Conservation (phyloP, 2,329 filamentous ascomycete species). For the Fusarium brachygibbosum region DNA sequence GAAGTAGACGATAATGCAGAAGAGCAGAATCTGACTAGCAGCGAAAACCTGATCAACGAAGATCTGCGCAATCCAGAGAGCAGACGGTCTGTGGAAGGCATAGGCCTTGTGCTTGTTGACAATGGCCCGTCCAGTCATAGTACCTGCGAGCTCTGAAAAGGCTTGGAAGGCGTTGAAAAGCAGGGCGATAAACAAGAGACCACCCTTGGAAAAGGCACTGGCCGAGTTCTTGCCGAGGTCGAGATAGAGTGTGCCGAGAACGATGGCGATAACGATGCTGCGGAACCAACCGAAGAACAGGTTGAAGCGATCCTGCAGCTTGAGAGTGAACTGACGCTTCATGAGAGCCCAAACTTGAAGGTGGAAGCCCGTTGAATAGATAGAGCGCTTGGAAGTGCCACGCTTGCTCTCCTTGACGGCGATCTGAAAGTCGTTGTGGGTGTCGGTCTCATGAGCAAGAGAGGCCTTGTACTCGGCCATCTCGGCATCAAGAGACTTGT, state of each 20-base stretch:
- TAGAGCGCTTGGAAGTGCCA: conserved; percentile 78
- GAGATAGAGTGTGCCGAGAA: conserved; percentile 84
- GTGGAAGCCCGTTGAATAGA: conserved; percentile 87
- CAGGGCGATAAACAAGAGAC: conserved; percentile 83
- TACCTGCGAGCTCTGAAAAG: conserved; percentile 80
- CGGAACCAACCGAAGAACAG: conserved; percentile 78
- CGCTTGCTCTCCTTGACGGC: conserved; percentile 86
- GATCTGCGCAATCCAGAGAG: conserved; percentile 86
- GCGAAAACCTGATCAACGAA: conserved; percentile 82
- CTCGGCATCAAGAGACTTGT: conserved; percentile 70
- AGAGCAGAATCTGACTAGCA: conserved; percentile 77
- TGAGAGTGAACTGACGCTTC: conserved; percentile 86
- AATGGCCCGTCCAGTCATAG: conserved; percentile 81
- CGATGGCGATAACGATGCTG: conserved; percentile 79
- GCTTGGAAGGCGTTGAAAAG: conserved; percentile 91
- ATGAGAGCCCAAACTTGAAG: conserved; percentile 86
- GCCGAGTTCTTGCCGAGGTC: conserved; percentile 74
- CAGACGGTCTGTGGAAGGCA: conserved; percentile 85
- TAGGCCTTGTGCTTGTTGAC: conserved; percentile 89
- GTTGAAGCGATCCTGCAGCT: conserved; percentile 87
- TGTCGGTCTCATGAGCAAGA: conserved; percentile 73
- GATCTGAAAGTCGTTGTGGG: conserved; percentile 80
- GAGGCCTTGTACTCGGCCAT: conserved; percentile 77
- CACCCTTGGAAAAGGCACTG: conserved; percentile 84
- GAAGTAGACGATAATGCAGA: conserved; percentile 83